Percentiles rank a stretch among this genome's conserved stretches.
phyloP scores from a whole-genome alignment of 2,329 filamentous ascomycete genomes.

The Colletotrichum abscissum region DNA sequence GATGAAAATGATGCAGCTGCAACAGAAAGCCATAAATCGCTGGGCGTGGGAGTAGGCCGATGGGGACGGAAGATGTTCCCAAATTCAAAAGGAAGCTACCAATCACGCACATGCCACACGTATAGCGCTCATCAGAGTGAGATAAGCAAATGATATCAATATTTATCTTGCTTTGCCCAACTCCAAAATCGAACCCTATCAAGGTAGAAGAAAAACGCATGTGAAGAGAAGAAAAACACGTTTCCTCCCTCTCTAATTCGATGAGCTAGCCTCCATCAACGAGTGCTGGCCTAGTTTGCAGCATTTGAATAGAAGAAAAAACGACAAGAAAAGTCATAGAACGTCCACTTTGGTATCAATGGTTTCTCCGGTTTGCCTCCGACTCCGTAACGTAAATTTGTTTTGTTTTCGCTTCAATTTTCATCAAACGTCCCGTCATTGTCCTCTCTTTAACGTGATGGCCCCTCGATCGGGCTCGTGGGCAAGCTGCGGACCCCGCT shows the following conservation, averaged over 20 bases:
- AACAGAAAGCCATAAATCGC: not conserved
- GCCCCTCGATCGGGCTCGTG: slow-evolving; percentile 64
- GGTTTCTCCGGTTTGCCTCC: slow-evolving; percentile 33
- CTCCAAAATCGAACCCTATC: slow-evolving; percentile 4
- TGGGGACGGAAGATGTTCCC: no score
- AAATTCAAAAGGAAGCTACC: not conserved
- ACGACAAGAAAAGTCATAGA: slow-evolving; percentile 4
- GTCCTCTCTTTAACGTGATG: slow-evolving; percentile 16
- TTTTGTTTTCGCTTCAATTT: not conserved
- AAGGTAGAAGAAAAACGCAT: not conserved
- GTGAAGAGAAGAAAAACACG: not conserved
- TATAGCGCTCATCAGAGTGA: not conserved
- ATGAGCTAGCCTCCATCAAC: not conserved
- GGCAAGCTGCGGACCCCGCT: slow-evolving; percentile 66
- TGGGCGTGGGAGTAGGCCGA: not conserved
- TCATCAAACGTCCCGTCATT: not conserved
- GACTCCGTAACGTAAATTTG: slow-evolving; percentile 33
- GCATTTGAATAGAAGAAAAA: slow-evolving; percentile 1
- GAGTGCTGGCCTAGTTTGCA: not conserved
- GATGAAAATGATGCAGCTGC: not conserved
- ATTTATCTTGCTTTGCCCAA: slow-evolving; percentile 22
- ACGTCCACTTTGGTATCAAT: slow-evolving; percentile 36
- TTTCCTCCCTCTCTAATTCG: not conserved
- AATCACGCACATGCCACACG: not conserved
- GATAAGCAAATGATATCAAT: not conserved